phyloP scores from a whole-genome alignment of 257 asterid genomes.

The Solanum raphanifolium region DNA sequence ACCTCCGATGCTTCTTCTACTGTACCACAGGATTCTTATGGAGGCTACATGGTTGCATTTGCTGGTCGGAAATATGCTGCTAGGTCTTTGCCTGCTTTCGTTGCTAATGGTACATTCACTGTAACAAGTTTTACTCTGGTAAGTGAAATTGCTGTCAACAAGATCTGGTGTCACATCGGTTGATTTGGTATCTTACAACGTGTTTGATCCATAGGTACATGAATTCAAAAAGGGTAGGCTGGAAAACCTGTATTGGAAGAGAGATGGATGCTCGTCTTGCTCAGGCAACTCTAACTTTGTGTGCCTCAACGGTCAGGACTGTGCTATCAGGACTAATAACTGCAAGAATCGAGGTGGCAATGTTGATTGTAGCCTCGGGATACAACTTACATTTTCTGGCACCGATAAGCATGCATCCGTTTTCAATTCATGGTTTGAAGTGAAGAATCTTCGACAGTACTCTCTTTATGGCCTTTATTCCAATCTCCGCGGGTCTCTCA shows the following conservation, averaged over 20 bases:
- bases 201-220: constrained; percentile 40
- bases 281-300: constrained; percentile 43
- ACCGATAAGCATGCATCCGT: constrained; percentile 78
- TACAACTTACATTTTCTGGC: constrained; percentile 89
- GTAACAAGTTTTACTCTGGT: constrained; percentile 96
- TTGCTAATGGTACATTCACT: constrained; percentile 49
- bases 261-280: constrained; percentile 80
- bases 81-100: constrained; percentile 76
- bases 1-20: background rate
- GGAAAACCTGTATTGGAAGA: constrained; percentile 88
- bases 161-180: background rate
- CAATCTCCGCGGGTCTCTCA: constrained; percentile 67
- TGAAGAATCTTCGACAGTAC: constrained; percentile 84
- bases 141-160: constrained; percentile 12
- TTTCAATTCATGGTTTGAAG: constrained; percentile 96
- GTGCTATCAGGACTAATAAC: constrained; percentile 64
- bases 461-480: constrained; percentile 76
- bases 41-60: constrained; percentile 98
- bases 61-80: constrained; percentile 94
- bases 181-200: background rate
- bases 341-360: constrained; percentile 69
- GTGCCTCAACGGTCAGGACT: constrained; percentile 80
- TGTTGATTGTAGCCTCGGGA: constrained; percentile 87
- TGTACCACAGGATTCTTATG: constrained; percentile 49
- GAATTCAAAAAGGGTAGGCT: constrained; percentile 92